These are phyloP conservation scores for Aspergillus sparsus DNA, from an alignment of 495 filamentous ascomycete species.

Conservation along the genomic window DNA sequence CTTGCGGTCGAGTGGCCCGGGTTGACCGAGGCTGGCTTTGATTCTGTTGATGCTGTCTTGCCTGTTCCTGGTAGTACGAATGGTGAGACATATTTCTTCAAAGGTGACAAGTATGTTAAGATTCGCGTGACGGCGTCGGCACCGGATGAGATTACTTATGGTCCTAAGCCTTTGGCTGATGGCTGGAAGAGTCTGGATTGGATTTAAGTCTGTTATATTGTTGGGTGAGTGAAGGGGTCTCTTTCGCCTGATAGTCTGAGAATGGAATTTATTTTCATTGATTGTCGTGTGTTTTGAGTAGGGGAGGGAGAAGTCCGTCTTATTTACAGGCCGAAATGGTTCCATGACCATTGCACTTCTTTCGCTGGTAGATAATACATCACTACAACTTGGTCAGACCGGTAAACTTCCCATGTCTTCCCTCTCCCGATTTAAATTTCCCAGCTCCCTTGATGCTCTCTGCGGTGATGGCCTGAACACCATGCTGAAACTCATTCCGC, in stretches of 20 bases:
- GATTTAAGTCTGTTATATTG: neutral
- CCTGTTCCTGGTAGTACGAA: slow-evolving; percentile 5
- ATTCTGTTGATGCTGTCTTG: slow-evolving; percentile 19
- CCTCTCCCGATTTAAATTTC: slow-evolving; percentile 43
- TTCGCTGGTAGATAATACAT: neutral
- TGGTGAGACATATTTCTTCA: slow-evolving; percentile 15
- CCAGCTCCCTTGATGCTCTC: slow-evolving; percentile 47
- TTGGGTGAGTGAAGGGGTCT: too few species aligned
- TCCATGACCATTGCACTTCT: neutral
- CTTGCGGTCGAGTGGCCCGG: slow-evolving; percentile 15
- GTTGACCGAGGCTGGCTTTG: slow-evolving; percentile 17
- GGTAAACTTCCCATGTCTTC: slow-evolving; percentile 45
- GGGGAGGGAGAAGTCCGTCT: too few species aligned
- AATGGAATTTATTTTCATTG: too few species aligned
- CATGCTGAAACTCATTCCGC: slow-evolving; percentile 43
- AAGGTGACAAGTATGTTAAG: slow-evolving; percentile 20
- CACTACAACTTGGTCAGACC: neutral
- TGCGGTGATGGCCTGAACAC: slow-evolving; percentile 34
- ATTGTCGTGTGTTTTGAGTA: too few species aligned
- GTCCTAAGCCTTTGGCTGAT: slow-evolving; percentile 5
- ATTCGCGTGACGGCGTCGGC: slow-evolving; percentile 6
- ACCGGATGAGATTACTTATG: slow-evolving; percentile 13
- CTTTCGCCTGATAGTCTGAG: too few species aligned
- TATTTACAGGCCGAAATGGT: too few species aligned
- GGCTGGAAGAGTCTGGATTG: slow-evolving; percentile 24